Percentiles rank a stretch among this genome's conserved stretches.
These are phyloP conservation scores for Podospora conica DNA, from an alignment of 495 filamentous ascomycete species.

Conservation along the genomic window DNA sequence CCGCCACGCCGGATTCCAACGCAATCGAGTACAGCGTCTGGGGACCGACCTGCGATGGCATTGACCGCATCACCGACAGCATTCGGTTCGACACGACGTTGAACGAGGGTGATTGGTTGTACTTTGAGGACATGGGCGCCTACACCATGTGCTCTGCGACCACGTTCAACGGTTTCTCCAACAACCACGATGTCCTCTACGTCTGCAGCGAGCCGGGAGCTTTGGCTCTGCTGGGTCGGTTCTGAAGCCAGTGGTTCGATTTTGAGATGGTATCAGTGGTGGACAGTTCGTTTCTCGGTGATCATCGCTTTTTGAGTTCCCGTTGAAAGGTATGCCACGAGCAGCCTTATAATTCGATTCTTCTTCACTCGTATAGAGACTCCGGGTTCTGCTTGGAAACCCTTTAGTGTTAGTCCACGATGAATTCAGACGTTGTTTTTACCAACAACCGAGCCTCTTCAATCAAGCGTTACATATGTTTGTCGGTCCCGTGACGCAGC, in stretches of 20 bases:
- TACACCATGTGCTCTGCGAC: conserved; percentile 98
- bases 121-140: conserved; percentile 97
- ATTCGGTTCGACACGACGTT: conserved; percentile 66
- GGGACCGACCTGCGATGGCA: conserved; percentile 97
- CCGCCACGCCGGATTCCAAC: conserved; percentile 24
- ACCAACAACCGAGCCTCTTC: background rate
- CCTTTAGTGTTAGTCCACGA: background rate
- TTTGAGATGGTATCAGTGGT: background rate
- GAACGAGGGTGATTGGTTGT: conserved; percentile 93
- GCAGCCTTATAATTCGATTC: background rate
- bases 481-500: background rate
- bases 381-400: background rate
- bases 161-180: conserved; percentile 95
- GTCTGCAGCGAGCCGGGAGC: conserved; percentile 89
- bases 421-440: background rate
- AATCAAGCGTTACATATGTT: too few relatives aligned
- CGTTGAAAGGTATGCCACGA: background rate
- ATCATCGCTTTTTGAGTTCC: background rate
- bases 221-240: conserved; percentile 57
- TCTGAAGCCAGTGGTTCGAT: background rate
- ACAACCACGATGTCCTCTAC: conserved; percentile 88
- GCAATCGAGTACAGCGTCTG: conserved; percentile 82
- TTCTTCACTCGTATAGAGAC: background rate
- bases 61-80: conserved; percentile 80
- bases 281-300: background rate